Evolutionary conservation across 441 rosid genomes (phyloP), one percentile per base, ranked within the genome.

Genomic region (Adansonia rubrostipa): DNA sequence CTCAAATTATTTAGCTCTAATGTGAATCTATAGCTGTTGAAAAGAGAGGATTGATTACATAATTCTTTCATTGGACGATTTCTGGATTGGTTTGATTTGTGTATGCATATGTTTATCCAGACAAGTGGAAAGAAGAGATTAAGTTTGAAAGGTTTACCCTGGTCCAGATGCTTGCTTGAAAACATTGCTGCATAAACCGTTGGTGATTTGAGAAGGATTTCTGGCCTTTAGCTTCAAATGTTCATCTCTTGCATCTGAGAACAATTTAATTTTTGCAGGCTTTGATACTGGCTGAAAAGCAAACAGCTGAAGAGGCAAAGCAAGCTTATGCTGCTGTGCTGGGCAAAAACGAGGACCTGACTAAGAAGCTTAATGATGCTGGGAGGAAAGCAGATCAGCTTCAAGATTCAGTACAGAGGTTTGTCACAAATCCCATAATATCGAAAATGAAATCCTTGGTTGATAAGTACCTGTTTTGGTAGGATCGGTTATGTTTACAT

Each of bases 361-460:
- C 74, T 73, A 86, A 80, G 84, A 89, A 89, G 82, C 88, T 90
- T 74, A 85, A 86, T 76, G 89, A 87, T 77, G 83, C 90, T 63
- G 94, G 84, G 73, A 80, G 75, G 83, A 88, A 87, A 86, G 81
- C 80, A 78, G 88, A 87, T 65, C 88, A 89, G 77, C 89, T 89
- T 80, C 94, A 88, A 85, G 96, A 89, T 71, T 92, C 89, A 71
- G 80, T 86, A 56, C 92, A 88, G 82, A 92, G 96, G 96, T 90
- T 84, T 77, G 89, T 82, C 56, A 58, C 77, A 53, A 14, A 28
- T 77, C 24, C 44, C 56, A 4, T 53, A 24, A 19, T 47, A 60
- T 53, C 9, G 51, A 20, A 44, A 68, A 13, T 50, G 54, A 56
- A 56, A 42, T 64, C 42, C 24, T 73, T 61, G 66, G 57, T 13